phyloP scores from a whole-genome alignment of 805 yeast species.

The Lipomyces sp. region DNA sequence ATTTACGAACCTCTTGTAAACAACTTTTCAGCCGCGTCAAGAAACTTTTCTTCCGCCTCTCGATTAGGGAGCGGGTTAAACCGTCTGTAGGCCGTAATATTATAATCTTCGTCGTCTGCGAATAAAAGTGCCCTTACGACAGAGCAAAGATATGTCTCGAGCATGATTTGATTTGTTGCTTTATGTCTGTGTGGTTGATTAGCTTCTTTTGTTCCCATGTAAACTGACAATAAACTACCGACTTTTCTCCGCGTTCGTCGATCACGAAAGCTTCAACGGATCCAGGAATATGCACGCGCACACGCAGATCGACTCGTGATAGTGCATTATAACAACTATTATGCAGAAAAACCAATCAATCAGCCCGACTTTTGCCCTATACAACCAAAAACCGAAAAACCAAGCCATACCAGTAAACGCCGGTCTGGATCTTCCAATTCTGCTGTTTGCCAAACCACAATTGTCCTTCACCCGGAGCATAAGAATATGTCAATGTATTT shows the following conservation, averaged over 20 bases:
- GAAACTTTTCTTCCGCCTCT: constrained; percentile 57
- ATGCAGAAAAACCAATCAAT: no score
- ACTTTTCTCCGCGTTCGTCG: constrained; percentile 49
- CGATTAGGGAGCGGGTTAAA: constrained; percentile 70
- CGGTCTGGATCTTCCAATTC: constrained; percentile 51
- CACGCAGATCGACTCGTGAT: constrained; percentile 71
- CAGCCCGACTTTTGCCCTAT: no score
- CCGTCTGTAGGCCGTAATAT: constrained; percentile 81
- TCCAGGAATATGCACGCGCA: constrained; percentile 63
- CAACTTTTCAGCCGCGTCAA: constrained; percentile 67
- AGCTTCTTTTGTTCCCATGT: no score
- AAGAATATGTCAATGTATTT: constrained; percentile 52
- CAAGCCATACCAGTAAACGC: constrained; percentile 47
- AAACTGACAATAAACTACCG: background rate
- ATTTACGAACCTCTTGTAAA: constrained; percentile 60
- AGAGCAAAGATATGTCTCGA: constrained; percentile 65
- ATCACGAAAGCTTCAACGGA: constrained; percentile 49
- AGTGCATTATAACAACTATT: constrained; percentile 68
- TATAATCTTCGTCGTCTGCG: constrained; percentile 76
- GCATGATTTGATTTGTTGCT: constrained; percentile 47
- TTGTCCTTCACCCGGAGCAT: constrained; percentile 58
- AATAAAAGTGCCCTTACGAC: constrained; percentile 75
- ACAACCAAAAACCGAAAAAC: background rate
- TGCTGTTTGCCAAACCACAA: constrained; percentile 72
- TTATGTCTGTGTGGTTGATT: constrained; percentile 31